Conservation (phyloP, 345 rosid species). For the Eucalyptus curtisii region DNA sequence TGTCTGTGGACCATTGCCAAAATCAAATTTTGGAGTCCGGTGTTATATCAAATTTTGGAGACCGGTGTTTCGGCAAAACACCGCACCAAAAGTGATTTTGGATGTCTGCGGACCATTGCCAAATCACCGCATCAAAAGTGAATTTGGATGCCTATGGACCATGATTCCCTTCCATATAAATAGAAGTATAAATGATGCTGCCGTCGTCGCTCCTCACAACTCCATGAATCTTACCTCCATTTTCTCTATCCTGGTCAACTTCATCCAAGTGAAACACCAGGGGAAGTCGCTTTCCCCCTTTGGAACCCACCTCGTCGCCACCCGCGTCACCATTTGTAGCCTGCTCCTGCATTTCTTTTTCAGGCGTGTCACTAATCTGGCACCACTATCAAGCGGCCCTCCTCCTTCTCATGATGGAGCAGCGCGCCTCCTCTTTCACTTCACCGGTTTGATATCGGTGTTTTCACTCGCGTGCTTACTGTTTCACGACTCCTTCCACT, state of each 20-base stretch:
- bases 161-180: too few species aligned
- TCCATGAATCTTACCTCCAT: neutral
- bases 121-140: too few species aligned
- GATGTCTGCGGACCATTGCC: rapidly evolving
- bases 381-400: rapidly evolving
- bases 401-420: neutral
- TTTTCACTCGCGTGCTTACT: neutral
- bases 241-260: neutral
- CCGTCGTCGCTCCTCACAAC: neutral
- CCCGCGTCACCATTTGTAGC: neutral
- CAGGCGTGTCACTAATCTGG: rapidly evolving
- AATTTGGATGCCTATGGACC: too few species aligned
- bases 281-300: neutral
- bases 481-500: neutral
- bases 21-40: too few species aligned
- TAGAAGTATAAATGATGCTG: too few species aligned
- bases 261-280: neutral
- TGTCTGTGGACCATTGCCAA: rapidly evolving
- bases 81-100: too few species aligned
- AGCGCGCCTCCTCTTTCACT: neutral
- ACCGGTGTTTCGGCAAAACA: too few species aligned
- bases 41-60: too few species aligned
- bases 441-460: neutral
- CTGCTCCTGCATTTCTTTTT: neutral
- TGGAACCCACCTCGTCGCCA: neutral